These are phyloP conservation scores for Skeletonema marinoi DNA, from an alignment of 108 stramenopile species.

Conservation along the genomic window DNA sequence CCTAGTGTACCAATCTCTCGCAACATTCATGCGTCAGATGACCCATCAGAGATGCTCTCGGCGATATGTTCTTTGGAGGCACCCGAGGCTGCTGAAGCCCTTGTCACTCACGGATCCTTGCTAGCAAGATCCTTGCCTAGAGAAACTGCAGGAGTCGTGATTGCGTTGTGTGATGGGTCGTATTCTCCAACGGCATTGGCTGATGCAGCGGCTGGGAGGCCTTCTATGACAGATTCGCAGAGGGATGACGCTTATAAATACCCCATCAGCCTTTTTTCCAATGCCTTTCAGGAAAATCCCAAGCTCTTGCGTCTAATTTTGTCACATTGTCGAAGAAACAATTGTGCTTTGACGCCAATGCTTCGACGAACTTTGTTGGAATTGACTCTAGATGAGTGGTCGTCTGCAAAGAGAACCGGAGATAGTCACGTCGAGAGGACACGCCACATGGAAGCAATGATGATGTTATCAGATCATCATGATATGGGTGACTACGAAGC, in stretches of 20 bases:
- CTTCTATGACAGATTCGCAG: constrained; percentile 15
- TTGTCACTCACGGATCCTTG: constrained; percentile 67
- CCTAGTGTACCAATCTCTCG: constrained; percentile 48
- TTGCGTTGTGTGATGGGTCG: constrained; percentile 83
- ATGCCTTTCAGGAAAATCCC: constrained; percentile 80
- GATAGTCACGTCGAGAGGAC: constrained; percentile 75
- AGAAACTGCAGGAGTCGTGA: constrained; percentile 84
- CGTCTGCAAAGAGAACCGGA: constrained; percentile 68
- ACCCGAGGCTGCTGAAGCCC: constrained; percentile 73
- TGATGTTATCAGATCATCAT: constrained; percentile 49
- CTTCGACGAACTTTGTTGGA: constrained; percentile 80
- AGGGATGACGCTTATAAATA: constrained; percentile 58
- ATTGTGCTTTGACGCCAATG: constrained; percentile 69
- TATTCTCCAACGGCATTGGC: constrained; percentile 67
- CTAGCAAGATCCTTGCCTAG: constrained; percentile 75
- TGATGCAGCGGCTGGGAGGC: constrained; percentile 53
- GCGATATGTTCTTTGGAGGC: constrained; percentile 82
- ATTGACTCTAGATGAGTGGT: constrained; percentile 87
- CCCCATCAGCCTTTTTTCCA: constrained; percentile 80
- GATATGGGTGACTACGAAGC: constrained; percentile 88
- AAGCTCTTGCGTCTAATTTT: constrained; percentile 83
- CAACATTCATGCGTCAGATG: constrained; percentile 56
- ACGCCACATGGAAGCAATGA: constrained; percentile 76
- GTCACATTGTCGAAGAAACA: constrained; percentile 81
- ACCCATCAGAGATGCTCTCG: constrained; percentile 79